Evolutionary conservation across 2,329 filamentous ascomycete genomes (phyloP), one percentile per base, ranked within the genome.

Genomic region (Fusarium cyanostomum): DNA sequence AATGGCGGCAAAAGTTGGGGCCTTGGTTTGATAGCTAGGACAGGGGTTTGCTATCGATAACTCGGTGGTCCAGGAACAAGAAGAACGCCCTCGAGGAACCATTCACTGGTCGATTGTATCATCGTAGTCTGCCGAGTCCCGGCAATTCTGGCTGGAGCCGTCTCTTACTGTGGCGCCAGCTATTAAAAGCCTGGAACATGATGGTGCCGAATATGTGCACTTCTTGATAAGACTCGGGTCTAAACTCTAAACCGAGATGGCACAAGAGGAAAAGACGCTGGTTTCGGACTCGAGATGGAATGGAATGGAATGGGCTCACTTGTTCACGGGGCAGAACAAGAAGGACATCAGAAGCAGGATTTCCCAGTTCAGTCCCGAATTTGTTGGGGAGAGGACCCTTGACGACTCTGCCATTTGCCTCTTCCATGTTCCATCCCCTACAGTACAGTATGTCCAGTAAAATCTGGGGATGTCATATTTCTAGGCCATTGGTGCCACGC

Each of bases 401-500:
- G 49, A 33, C 34, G 41, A 3, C 10, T 45, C 42, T 56, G 42
- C 18, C 24, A 16, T 37, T 56, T 56, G 48, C 38, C 35, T 28
- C 45, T 24, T 33, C 45, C 31, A 43, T 33, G 33, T 38, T 54
- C 30, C 41, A 27, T 39, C 34, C 58, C 30, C 52, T 39, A 45
- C n/a, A n/a, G n/a, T n/a, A n/a, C n/a, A 60, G 55, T 62, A 50
- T 59, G 55, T 56, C 60, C 56, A 64, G 61, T 59, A 59, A 65
- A 65, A 65, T 39, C 62, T 65, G 62, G 62, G 62, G 62, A 53
- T 55, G 53, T 64, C 46, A 53, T 63, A 51, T 55, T 39, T 46
- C 37, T 59, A 57, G 67, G 43, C 67, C 56, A 71, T 59, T 68
- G 69, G 67, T 68, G 69, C 69, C 69, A 71, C 69, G 69, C 67